phyloP scores from a whole-genome alignment of 176 grass and related monocot genomes.

The Guadua angustifolia region DNA sequence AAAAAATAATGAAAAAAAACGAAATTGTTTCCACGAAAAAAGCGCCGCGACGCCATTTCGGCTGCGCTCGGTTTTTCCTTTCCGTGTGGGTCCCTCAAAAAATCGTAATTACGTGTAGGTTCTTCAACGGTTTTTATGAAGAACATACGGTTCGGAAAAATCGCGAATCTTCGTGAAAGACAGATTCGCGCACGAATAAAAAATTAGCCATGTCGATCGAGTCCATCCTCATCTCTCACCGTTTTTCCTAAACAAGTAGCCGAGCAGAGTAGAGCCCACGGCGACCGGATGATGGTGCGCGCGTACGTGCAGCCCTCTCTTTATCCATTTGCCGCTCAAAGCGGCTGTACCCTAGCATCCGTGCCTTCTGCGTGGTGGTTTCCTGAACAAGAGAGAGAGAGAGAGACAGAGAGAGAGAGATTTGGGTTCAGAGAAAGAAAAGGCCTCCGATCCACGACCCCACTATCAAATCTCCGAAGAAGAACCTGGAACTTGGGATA shows the following conservation, averaged over 20 bases:
- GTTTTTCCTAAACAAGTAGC: neutral
- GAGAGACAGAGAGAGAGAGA: too few species aligned
- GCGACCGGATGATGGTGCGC: neutral
- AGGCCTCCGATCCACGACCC: neutral
- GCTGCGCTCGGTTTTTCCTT: too few species aligned
- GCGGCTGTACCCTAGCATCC: neutral
- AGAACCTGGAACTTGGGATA: neutral
- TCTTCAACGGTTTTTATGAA: too few species aligned
- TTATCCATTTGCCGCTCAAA: conserved; percentile 37
- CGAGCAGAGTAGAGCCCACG: conserved; percentile 25
- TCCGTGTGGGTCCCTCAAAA: too few species aligned
- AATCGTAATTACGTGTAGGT: too few species aligned
- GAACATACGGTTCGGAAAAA: too few species aligned
- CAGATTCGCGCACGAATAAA: conserved; percentile 37
- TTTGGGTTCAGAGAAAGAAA: neutral
- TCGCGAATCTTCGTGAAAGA: too few species aligned
- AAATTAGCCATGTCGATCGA: conserved; percentile 16
- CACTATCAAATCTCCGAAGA: conserved; percentile 6
- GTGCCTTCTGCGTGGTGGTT: conserved; percentile 21
- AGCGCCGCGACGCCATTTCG: too few species aligned
- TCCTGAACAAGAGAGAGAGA: conserved; percentile 1
- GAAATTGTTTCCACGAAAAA: too few species aligned
- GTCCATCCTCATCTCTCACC: conserved; percentile 48
- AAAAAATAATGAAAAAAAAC: too few species aligned
- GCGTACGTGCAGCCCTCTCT: neutral